phyloP scores from a whole-genome alignment of 2,329 filamentous ascomycete genomes.

The Hortaea werneckii region DNA sequence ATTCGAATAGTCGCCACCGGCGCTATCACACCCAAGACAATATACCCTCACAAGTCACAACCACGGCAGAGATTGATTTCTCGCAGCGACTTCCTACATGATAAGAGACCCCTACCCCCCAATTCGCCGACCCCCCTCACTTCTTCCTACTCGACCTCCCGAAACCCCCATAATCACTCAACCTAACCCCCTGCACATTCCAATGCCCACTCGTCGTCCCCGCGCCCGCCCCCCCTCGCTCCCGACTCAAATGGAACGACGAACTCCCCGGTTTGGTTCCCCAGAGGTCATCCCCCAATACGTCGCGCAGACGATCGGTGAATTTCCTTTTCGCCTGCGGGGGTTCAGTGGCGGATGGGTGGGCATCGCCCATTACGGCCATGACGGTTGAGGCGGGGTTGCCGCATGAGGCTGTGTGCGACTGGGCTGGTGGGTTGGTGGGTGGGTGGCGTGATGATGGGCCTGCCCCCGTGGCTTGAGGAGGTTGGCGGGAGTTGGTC shows the following conservation, averaged over 20 bases:
- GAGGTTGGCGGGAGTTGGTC: too few relatives aligned
- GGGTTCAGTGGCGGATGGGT: background rate
- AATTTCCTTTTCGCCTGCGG: background rate
- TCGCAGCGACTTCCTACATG: too few relatives aligned
- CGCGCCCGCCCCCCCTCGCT: background rate
- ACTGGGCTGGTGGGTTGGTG: too few relatives aligned
- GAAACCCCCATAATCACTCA: background rate
- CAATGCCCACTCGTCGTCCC: background rate
- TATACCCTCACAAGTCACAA: too few relatives aligned
- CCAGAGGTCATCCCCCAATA: background rate
- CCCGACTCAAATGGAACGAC: background rate
- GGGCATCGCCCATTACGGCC: background rate
- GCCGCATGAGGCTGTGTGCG: background rate
- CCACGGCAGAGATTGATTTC: too few relatives aligned
- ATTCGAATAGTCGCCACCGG: too few relatives aligned
- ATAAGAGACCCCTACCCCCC: too few relatives aligned
- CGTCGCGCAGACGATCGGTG: background rate
- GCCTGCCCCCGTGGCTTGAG: too few relatives aligned
- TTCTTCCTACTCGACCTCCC: background rate
- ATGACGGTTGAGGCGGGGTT: constrained; percentile 1
- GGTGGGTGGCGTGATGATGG: too few relatives aligned
- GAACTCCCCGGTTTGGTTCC: background rate
- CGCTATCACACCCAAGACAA: too few relatives aligned
- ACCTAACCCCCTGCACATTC: background rate
- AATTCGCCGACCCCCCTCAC: too few relatives aligned